A percentile compares a stretch with the other conserved stretches of the same genome.
Evolutionary conservation across 176 grass and related monocot species (phyloP).

Genomic region (Juncus effusus): DNA sequence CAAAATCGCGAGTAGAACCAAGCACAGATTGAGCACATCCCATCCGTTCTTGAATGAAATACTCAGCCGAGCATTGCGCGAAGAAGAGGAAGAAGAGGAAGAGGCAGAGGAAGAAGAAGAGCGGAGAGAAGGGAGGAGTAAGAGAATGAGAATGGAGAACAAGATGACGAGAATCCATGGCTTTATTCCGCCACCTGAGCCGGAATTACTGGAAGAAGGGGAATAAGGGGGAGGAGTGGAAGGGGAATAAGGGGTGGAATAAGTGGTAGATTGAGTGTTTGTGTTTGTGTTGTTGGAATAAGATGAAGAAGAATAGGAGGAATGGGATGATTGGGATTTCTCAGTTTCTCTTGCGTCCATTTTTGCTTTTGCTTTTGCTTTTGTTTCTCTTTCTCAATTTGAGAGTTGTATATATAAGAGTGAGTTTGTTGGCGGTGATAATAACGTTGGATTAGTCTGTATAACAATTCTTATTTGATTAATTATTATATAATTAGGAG

Average conservation of each 20-base stretch:
- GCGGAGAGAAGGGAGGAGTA: conserved; percentile 49
- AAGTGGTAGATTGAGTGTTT: background rate
- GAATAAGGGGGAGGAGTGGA: background rate
- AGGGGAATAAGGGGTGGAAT: conserved; percentile 21
- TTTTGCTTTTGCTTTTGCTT: conserved; percentile 20
- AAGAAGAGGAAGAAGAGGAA: conserved; percentile 36
- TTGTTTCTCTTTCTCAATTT: background rate
- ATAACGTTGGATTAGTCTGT: background rate
- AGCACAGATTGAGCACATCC: conserved; percentile 74
- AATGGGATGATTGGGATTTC: conserved; percentile 26
- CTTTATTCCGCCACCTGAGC: conserved; percentile 43
- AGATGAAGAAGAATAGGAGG: conserved; percentile 7
- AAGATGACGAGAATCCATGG: conserved; percentile 59
- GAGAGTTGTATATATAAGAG: conserved; percentile 1
- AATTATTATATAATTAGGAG: too few relatives aligned
- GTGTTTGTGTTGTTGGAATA: background rate
- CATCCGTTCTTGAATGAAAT: conserved; percentile 58
- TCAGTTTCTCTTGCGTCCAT: conserved; percentile 37
- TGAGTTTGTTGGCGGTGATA: background rate
- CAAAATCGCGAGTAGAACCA: conserved; percentile 78
- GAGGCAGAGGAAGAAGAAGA: conserved; percentile 34
- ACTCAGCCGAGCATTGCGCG: conserved; percentile 27
- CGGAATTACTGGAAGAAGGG: conserved; percentile 30
- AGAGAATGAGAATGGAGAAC: conserved; percentile 54
- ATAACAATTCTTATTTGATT: background rate